phyloP scores from a whole-genome alignment of 1,284 basidiomycete species.

The Malassezia obtusa region DNA sequence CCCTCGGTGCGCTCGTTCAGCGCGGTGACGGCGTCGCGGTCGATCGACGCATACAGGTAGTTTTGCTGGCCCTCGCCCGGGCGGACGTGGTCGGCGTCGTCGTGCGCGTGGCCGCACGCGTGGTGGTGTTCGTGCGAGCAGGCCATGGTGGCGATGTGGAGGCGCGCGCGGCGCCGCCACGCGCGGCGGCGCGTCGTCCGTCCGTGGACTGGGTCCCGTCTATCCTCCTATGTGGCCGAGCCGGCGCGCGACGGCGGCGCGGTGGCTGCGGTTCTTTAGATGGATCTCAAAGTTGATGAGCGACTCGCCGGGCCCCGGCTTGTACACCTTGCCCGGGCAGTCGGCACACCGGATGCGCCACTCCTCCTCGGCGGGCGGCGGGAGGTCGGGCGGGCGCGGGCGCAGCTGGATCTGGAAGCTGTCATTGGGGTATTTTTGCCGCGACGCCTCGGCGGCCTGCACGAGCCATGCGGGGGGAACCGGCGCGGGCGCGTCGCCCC shows the following conservation, averaged over 20 bases:
- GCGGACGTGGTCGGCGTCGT: constrained; percentile 40
- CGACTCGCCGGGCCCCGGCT: constrained; percentile 78
- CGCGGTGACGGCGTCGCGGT: constrained; percentile 25
- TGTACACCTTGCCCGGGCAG: constrained; percentile 92
- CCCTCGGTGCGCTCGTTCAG: constrained; percentile 32
- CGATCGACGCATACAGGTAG: constrained; percentile 27
- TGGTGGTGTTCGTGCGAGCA: constrained; percentile 34
- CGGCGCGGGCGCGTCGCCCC: constrained; percentile 3
- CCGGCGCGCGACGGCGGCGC: constrained; percentile 43
- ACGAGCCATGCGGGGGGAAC: constrained; percentile 62
- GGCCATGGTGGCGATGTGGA: constrained; percentile 20
- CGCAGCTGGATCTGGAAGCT: constrained; percentile 53
- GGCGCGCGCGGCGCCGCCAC: background rate
- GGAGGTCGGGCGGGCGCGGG: constrained; percentile 20
- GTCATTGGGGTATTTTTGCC: constrained; percentile 68
- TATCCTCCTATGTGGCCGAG: background rate
- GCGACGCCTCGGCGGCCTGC: constrained; percentile 58
- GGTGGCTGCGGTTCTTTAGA: constrained; percentile 65
- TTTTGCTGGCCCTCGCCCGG: constrained; percentile 38
- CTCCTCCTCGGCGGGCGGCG: constrained; percentile 50
- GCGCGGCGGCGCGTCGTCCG: constrained; percentile 26
- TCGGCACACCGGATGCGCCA: constrained; percentile 91
- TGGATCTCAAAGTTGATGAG: constrained; percentile 88
- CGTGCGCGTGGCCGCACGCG: constrained; percentile 24
- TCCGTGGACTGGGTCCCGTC: constrained; percentile 18